Base-by-base conservation (phyloP, 306 rosid species). In the Cucumis melo region DNA sequence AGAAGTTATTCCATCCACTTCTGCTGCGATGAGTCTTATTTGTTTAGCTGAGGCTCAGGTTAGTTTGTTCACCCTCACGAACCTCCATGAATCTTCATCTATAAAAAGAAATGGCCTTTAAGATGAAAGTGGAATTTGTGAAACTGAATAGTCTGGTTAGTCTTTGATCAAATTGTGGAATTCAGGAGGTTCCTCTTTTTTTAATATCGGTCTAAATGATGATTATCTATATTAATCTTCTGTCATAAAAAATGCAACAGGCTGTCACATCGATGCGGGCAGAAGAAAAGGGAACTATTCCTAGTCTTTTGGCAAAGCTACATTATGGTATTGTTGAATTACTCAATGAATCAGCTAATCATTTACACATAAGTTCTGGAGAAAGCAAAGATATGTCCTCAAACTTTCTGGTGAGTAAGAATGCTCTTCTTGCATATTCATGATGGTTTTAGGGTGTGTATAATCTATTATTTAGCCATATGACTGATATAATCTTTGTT, bases 11-110 rank as follows among this genome's bases (percentile, higher is more conserved):
- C 11, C 89, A 61, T 80, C 83, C 42, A 83, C 87, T 76, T 85
- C 93, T 24, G 78, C 86, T 62, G 87, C 77, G 72, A 84, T 92
- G 96, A 88, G 85, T 81, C 87, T 89, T 32, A 70, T 92, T 70
- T 89, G 93, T 77, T 83, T 92, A 84, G 95, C 96, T 46, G 97
- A 89, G 72, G 90, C 96, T 27, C 97, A 92, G 96, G 97, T 92
- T 72, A 74, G 87, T 79, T 24, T 74, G 60, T 21, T 29, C 64
- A 29, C 34, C 54, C 20, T 68, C 39, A 20, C 39, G 6, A 13
- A 11, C 38, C 36, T 12, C 74, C 34, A 20, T 67, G 36, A 46
- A 21, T 13, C 20, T 68, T 68, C 13, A 42, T 42, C 74, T 67
- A 46, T 46, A 12, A 46, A 10, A 23, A 13, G 23, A 44, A 68